Evolutionary conservation across 192 early-diverging fungal genomes (phyloP), one percentile per base, ranked within the genome.

Genomic region (Gonapodya prolifera): DNA sequence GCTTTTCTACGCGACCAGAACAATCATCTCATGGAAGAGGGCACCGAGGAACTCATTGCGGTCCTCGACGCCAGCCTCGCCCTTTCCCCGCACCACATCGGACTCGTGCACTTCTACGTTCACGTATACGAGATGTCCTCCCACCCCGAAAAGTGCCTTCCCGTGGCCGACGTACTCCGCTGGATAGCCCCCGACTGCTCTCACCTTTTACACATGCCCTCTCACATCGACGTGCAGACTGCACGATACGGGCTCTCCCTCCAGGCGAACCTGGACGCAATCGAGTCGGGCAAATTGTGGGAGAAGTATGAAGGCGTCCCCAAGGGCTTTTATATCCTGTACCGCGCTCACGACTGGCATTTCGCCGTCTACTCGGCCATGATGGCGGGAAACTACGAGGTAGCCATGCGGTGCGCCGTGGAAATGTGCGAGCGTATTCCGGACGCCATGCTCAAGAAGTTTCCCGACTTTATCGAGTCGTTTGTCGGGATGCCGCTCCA

Each of bases 71-170:
- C 18, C 13, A 13, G 18, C 2, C 71, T 73, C 28, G 31, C 71
- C 18, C 71, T 73, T 13, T 32, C 18, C 8, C 28, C 28, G 8
- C 28, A 73, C 71, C 71, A 73, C 32, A 18, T 32, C 71, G 71
- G 71, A 2, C 31, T 73, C 8, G 28, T 73, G 8, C 71, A 73
- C 71, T 73, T 73, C 31, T 13, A 16, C 71, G 32, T 73, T 13
- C 71, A 73, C 71, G 71, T 32, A 2, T 73, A 73, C 71, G 71
- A 73, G 31, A 73, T 73, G 71, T 73, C 71, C 29, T 32, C 71
- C 71, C 28, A 73, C 71, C 71, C 71, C 71, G 71, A 32, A 18
- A 73, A 16, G 8, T 73, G 28, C 28, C 71, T 73, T 8, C 28
- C 18, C 8, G 18, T 30, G 8, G 71, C 71, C 18, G 32, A 73